Evolutionary conservation across 371 early-diverging fungal genomes (phyloP).

Genomic region (Mucor velutinosus): DNA sequence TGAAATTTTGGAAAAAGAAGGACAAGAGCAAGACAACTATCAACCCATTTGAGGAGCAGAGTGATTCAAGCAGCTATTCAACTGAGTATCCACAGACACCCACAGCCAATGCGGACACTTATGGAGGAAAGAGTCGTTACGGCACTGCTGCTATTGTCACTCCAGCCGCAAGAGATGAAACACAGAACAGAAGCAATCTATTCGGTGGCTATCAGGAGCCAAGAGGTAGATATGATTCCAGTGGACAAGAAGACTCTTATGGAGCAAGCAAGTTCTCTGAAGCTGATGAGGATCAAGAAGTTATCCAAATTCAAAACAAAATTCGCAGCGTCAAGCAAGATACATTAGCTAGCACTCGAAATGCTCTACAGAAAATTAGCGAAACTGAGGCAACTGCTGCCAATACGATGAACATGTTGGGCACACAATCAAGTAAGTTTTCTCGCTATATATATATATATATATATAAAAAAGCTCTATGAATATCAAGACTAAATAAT

Average conservation of each 20-base stretch:
- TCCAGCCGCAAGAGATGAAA: not conserved
- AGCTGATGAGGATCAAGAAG: constrained; percentile 66
- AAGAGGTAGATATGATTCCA: not conserved
- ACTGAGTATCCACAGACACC: constrained; percentile 4
- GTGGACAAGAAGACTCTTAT: constrained; percentile 15
- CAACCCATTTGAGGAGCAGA: constrained; percentile 11
- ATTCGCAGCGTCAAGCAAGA: constrained; percentile 74
- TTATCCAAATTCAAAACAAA: constrained; percentile 59
- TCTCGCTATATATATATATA: too few species aligned
- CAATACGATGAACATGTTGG: constrained; percentile 66
- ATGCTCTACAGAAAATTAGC: constrained; percentile 65
- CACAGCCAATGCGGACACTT: not conserved
- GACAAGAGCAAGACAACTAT: constrained; percentile 11
- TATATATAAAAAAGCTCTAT: too few species aligned
- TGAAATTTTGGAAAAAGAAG: constrained; percentile 29
- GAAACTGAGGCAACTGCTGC: constrained; percentile 69
- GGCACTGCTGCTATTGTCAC: not conserved
- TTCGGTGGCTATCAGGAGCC: constrained; percentile 18
- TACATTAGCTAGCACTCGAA: constrained; percentile 70
- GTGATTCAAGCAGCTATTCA: not conserved
- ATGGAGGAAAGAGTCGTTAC: not conserved
- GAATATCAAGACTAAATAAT: not conserved
- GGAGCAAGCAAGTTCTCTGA: constrained; percentile 26
- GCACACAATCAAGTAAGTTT: constrained; percentile 59
- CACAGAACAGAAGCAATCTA: constrained; percentile 24